Evolutionary conservation across 306 rosid species (phyloP).

Genomic region (Arachis stenosperma): DNA sequence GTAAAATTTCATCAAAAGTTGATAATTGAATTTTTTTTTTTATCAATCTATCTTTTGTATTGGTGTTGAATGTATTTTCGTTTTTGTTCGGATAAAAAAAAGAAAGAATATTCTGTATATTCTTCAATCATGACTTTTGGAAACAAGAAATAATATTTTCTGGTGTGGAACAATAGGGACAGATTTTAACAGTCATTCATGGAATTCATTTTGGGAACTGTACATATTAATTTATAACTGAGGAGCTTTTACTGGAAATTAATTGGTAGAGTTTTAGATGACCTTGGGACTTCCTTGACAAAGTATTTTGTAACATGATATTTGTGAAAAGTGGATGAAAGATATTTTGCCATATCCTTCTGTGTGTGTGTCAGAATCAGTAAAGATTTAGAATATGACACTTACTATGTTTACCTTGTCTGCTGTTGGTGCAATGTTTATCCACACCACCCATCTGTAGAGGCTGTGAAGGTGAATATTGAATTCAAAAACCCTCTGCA

Average conservation of each 20-base stretch:
- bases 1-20: slow-evolving; percentile 36
- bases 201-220: slow-evolving; percentile 25
- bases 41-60: background rate
- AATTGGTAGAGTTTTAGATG: slow-evolving; percentile 22
- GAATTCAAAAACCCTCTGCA: slow-evolving; percentile 88
- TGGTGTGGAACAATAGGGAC: slow-evolving; percentile 15
- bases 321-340: slow-evolving; percentile 7
- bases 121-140: slow-evolving; percentile 22
- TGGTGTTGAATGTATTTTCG: slow-evolving; percentile 11
- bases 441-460: slow-evolving; percentile 58
- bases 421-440: slow-evolving; percentile 27
- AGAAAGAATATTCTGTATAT: background rate
- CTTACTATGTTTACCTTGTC: slow-evolving; percentile 4
- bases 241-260: slow-evolving; percentile 5
- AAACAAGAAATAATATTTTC: slow-evolving; percentile 12
- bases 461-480: slow-evolving; percentile 80
- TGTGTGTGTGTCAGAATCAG: background rate
- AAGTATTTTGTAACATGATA: slow-evolving; percentile 3
- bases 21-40: slow-evolving; percentile 17
- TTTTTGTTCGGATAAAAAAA: too few relatives aligned
- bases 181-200: slow-evolving; percentile 17
- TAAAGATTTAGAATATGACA: slow-evolving; percentile 1
- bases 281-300: slow-evolving; percentile 11
- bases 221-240: slow-evolving; percentile 23
- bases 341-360: slow-evolving; percentile 10